phyloP scores from a whole-genome alignment of 371 early-diverging fungal genomes.

The Syncephalastrum monosporum region DNA sequence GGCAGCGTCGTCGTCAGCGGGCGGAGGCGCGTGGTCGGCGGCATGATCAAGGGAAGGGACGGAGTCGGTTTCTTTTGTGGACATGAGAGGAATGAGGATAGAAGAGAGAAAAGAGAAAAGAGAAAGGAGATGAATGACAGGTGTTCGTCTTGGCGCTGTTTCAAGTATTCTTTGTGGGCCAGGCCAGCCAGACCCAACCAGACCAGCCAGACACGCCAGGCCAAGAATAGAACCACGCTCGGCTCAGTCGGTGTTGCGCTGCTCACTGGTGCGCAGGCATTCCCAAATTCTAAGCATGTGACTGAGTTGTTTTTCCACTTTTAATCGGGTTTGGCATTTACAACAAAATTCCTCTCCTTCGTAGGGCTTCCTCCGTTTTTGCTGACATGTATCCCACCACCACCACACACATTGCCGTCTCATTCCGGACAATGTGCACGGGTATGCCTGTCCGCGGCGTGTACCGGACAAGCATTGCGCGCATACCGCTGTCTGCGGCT shows the following conservation, averaged over 20 bases:
- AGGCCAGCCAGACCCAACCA: too few relatives aligned
- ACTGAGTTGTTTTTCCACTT: background rate
- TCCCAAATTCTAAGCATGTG: background rate
- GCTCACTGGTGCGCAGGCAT: background rate
- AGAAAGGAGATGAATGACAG: background rate
- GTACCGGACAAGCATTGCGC: slow-evolving; percentile 7
- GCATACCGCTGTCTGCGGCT: slow-evolving; percentile 10
- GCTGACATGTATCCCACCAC: too few relatives aligned
- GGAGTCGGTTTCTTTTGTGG: background rate
- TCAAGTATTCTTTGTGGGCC: background rate
- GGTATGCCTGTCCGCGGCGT: slow-evolving; percentile 12
- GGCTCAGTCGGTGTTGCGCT: background rate
- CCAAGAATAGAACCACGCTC: background rate
- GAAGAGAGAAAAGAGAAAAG: slow-evolving; percentile 2
- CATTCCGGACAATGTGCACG: slow-evolving; percentile 20
- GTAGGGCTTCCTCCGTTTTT: too few relatives aligned
- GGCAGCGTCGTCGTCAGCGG: background rate
- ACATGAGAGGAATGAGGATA: slow-evolving; percentile 2
- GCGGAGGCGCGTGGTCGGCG: background rate
- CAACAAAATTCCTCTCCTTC: too few relatives aligned
- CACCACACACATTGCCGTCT: too few relatives aligned
- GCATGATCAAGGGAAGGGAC: background rate
- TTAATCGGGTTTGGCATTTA: too few relatives aligned
- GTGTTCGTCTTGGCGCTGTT: background rate
- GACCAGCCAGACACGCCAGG: slow-evolving; percentile 1